phyloP scores from a whole-genome alignment of 768 basidiomycete species.

The Leccinum uliginosum region DNA sequence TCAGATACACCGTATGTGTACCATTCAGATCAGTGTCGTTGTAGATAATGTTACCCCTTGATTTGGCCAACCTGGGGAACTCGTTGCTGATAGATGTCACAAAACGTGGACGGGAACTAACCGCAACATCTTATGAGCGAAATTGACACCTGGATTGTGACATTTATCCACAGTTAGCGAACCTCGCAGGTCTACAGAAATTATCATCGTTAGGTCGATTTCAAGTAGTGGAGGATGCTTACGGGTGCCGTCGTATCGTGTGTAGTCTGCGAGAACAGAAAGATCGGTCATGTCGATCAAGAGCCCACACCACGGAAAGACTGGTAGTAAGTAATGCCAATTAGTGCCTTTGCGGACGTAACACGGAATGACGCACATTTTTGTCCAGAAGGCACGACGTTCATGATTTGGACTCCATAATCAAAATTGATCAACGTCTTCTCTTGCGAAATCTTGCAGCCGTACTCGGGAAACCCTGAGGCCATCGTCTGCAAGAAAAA shows the following conservation, averaged over 20 bases:
- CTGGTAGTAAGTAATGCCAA: conserved; percentile 33
- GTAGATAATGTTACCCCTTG: conserved; percentile 76
- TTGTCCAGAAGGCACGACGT: conserved; percentile 46
- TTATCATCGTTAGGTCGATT: not conserved
- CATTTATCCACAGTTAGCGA: conserved; percentile 70
- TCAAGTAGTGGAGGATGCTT: conserved; percentile 17
- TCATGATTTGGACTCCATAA: conserved; percentile 47
- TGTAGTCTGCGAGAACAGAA: conserved; percentile 76
- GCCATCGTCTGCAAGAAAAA: conserved; percentile 76
- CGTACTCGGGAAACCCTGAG: conserved; percentile 88
- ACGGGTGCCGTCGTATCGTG: conserved; percentile 62
- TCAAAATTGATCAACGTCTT: conserved; percentile 92
- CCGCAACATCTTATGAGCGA: conserved; percentile 73
- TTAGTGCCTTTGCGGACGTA: not conserved
- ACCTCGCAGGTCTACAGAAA: conserved; percentile 52
- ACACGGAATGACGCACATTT: conserved; percentile 30
- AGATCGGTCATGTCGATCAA: conserved; percentile 72
- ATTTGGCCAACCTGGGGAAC: conserved; percentile 56
- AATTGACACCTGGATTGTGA: conserved; percentile 58
- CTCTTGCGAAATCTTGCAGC: conserved; percentile 82
- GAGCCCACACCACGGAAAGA: conserved; percentile 93
- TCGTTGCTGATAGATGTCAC: conserved; percentile 3
- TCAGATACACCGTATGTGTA: conserved; percentile 57
- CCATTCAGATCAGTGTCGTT: conserved; percentile 71
- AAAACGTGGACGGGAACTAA: conserved; percentile 32